phyloP scores from a whole-genome alignment of 2,329 filamentous ascomycete genomes.

The Fusarium sp. region DNA sequence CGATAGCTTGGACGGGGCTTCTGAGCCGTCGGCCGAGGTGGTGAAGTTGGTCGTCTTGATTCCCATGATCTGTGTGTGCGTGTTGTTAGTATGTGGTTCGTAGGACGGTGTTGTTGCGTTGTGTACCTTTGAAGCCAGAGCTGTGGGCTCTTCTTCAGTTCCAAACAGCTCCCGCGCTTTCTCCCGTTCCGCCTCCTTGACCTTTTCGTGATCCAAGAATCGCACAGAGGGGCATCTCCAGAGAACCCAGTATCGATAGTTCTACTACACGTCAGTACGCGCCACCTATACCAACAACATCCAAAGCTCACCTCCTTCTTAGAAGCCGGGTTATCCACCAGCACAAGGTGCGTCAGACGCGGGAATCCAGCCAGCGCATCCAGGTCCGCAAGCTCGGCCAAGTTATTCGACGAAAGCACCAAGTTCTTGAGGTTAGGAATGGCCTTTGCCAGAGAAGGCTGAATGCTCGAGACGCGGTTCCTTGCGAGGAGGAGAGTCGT shows the following conservation, averaged over 20 bases:
- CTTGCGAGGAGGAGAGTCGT: constrained; percentile 87
- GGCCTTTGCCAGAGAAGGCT: constrained; percentile 74
- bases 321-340: constrained; percentile 88
- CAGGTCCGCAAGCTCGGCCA: constrained; percentile 84
- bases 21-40: constrained; percentile 54
- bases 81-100: constrained; percentile 15
- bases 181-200: constrained; percentile 83
- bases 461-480: constrained; percentile 85
- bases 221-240: constrained; percentile 85
- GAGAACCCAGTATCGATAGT: constrained; percentile 92
- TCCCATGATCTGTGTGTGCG: constrained; percentile 74
- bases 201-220: constrained; percentile 91
- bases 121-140: constrained; percentile 73
- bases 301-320: constrained; percentile 81
- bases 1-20: constrained; percentile 68
- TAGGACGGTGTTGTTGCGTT: background rate
- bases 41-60: constrained; percentile 81
- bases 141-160: constrained; percentile 76
- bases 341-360: constrained; percentile 77
- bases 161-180: constrained; percentile 85
- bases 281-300: background rate
- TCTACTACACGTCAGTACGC: constrained; percentile 56
- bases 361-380: constrained; percentile 76
- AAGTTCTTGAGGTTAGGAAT: constrained; percentile 84
- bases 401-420: constrained; percentile 81